Percentiles rank a stretch among this genome's conserved stretches.
phyloP scores from a whole-genome alignment of 257 asterid genomes.

The Vinca minor region DNA sequence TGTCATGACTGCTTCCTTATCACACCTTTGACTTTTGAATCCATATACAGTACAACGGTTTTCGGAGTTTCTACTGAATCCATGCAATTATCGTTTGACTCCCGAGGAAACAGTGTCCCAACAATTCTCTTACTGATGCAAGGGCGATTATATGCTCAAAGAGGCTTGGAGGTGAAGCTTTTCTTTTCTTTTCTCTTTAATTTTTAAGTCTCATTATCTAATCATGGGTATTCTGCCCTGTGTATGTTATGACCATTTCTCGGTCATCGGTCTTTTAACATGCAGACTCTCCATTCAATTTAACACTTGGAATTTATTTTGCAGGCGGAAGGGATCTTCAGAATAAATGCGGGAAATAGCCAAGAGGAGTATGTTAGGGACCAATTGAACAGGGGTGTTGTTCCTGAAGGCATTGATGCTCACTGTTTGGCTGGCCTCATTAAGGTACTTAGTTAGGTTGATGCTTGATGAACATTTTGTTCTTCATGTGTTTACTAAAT shows the following conservation, averaged over 20 bases:
- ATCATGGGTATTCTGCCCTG: not conserved
- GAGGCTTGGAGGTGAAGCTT: constrained; percentile 69
- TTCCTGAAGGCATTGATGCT: constrained; percentile 85
- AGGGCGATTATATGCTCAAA: constrained; percentile 67
- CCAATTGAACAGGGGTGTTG: constrained; percentile 72
- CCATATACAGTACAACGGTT: constrained; percentile 69
- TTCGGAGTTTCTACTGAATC: constrained; percentile 98
- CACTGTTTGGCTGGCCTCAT: constrained; percentile 95
- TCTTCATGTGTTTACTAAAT: not conserved
- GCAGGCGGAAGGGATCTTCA: constrained; percentile 97
- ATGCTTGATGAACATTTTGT: constrained; percentile 1
- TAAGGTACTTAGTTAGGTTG: constrained; percentile 49
- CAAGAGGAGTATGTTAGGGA: constrained; percentile 97
- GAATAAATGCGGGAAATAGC: constrained; percentile 90
- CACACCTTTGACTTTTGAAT: constrained; percentile 21
- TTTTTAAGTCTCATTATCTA: not conserved
- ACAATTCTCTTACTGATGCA: constrained; percentile 90
- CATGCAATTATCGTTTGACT: constrained; percentile 90
- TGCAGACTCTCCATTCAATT: not conserved
- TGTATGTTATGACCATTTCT: not conserved
- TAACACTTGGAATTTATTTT: constrained; percentile 14
- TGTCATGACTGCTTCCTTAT: constrained; percentile 7
- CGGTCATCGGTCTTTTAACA: not conserved
- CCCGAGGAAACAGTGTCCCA: constrained; percentile 84
- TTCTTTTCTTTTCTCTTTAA: not conserved